Percentiles rank a stretch among this genome's conserved stretches.
Conservation (phyloP, 2,329 filamentous ascomycete genomes). For the Fusarium sp. region DNA sequence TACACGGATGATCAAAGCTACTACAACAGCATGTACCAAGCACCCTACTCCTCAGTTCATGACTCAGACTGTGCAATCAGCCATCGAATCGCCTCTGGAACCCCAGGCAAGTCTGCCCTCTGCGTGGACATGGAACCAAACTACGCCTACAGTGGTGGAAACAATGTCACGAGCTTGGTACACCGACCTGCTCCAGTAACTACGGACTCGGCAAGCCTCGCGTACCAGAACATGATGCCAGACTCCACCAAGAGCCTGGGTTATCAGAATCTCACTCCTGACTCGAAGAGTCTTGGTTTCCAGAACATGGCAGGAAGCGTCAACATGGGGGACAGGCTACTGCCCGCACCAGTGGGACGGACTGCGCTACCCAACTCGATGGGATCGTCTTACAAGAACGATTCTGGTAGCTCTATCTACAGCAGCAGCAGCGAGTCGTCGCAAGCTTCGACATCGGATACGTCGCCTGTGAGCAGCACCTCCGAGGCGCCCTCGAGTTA, state of each 20-base stretch:
- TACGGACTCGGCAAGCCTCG: constrained; percentile 5
- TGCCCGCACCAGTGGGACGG: constrained; percentile 32
- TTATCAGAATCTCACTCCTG: neutral
- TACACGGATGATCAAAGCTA: constrained; percentile 42
- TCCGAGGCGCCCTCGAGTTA: constrained; percentile 38
- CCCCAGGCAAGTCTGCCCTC: constrained; percentile 32
- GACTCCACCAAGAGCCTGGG: constrained; percentile 9
- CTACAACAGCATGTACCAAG: constrained; percentile 41
- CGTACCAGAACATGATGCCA: constrained; percentile 9
- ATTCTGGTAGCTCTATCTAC: constrained; percentile 40
- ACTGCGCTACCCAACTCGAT: constrained; percentile 30
- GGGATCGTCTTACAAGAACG: constrained; percentile 40
- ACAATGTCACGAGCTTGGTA: constrained; percentile 21
- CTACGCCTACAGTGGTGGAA: constrained; percentile 41
- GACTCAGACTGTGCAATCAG: constrained; percentile 42
- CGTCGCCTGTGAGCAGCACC: constrained; percentile 33
- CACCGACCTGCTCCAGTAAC: constrained; percentile 14
- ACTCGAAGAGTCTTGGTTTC: constrained; percentile 24
- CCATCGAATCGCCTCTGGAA: constrained; percentile 40
- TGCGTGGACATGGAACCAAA: constrained; percentile 43
- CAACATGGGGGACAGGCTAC: constrained; percentile 32
- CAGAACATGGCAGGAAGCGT: constrained; percentile 29
- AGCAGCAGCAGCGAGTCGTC: constrained; percentile 33
- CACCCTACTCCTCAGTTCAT: constrained; percentile 29
- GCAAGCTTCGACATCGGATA: constrained; percentile 25